Conservation (phyloP, 2,329 filamentous ascomycete species). For the Colletotrichum sp. region DNA sequence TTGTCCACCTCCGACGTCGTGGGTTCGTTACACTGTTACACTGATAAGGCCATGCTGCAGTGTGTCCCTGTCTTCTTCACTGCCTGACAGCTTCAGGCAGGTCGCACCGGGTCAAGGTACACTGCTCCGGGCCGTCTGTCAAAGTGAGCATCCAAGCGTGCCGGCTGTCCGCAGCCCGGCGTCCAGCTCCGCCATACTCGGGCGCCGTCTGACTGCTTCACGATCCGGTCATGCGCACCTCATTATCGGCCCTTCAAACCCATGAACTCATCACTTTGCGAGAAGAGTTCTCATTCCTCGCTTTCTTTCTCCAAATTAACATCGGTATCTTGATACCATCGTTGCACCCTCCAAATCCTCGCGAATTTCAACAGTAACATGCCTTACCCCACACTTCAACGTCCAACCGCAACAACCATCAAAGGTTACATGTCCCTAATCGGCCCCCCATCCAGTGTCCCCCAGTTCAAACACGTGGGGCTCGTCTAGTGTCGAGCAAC, state of each 20-base stretch:
- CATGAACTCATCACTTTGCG: too few relatives aligned
- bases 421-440: not conserved
- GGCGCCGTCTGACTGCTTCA: not conserved
- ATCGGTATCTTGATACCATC: not conserved
- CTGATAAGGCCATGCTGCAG: not conserved
- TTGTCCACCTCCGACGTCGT: not conserved
- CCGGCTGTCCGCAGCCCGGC: not conserved
- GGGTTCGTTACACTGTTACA: slow-evolving; percentile 17
- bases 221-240: not conserved
- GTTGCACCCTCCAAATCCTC: not conserved
- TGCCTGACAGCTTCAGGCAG: not conserved
- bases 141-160: fast-evolving
- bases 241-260: not conserved
- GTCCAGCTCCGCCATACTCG: fast-evolving
- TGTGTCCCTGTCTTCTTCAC: not conserved
- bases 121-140: not conserved
- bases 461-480: not conserved
- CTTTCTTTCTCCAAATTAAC: too few relatives aligned
- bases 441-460: not conserved
- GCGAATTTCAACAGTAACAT: not conserved
- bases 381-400: not conserved
- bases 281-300: too few relatives aligned
- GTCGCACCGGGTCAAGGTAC: not conserved
- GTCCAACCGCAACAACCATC: not conserved
- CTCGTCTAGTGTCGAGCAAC: too few relatives aligned